Evolutionary conservation across 192 early-diverging fungal species (phyloP).

Genomic region (Phlyctochytrium bullatum): DNA sequence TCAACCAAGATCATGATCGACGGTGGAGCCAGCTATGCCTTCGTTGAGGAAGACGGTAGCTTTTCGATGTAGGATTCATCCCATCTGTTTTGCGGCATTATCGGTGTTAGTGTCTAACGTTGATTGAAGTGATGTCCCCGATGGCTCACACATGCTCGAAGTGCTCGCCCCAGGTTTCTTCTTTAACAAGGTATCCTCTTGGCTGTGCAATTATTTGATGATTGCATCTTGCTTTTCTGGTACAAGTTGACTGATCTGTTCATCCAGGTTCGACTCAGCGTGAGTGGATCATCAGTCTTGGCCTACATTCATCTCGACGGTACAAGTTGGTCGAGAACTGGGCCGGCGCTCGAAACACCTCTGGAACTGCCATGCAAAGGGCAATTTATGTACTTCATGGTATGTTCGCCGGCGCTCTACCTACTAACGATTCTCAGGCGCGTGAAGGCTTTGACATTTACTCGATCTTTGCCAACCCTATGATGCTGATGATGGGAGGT

Average conservation of each 20-base stretch:
- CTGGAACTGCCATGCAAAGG: slow-evolving; percentile 17
- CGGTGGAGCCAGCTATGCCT: slow-evolving; percentile 30
- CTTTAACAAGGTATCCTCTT: slow-evolving; percentile 38
- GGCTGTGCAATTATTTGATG: slow-evolving; percentile 7
- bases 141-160: slow-evolving; percentile 38
- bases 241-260: background rate
- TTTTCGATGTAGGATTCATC: slow-evolving; percentile 35
- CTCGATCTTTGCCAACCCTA: slow-evolving; percentile 62
- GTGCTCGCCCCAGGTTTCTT: slow-evolving; percentile 27
- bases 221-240: slow-evolving; percentile 17
- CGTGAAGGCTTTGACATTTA: slow-evolving; percentile 62
- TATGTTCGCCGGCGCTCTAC: slow-evolving; percentile 6
- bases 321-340: slow-evolving; percentile 22
- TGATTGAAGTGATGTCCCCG: slow-evolving; percentile 24
- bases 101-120: no score
- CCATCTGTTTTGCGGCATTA: no score
- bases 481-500: slow-evolving; percentile 65
- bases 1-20: slow-evolving; percentile 26
- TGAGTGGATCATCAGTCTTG: slow-evolving; percentile 11
- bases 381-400: slow-evolving; percentile 24
- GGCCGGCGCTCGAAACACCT: slow-evolving; percentile 20
- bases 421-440: slow-evolving; percentile 11
- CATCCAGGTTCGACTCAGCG: slow-evolving; percentile 22
- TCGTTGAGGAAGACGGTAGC: slow-evolving; percentile 37
- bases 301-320: slow-evolving; percentile 24